phyloP scores from a whole-genome alignment of 345 rosid species.

The thale cress (Arabidopsis thaliana) region TAIR10.1 NC_003071.7:12395001-12395500 shows the following conservation, averaged over 20 bases:
- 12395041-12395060: conserved; percentile 48
- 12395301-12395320: neutral
- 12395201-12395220: neutral
- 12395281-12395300: neutral
- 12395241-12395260: neutral
- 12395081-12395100: conserved; percentile 28
- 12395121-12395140: conserved; percentile 44
- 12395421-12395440: conserved; percentile 31
- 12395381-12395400: neutral
- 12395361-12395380: neutral
- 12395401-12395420: neutral
- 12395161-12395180: conserved; percentile 27
- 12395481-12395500: conserved; percentile 46
- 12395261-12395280: neutral
- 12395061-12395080: conserved; percentile 36
- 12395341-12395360: neutral
- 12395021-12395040: conserved; percentile 47
- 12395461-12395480: conserved; percentile 43
- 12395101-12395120: conserved; percentile 40
- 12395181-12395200: conserved; percentile 23
- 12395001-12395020: conserved; percentile 41
- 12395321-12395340: neutral
- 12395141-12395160: conserved; percentile 37
- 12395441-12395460: conserved; percentile 30
- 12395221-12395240: neutral